Evolutionary conservation across 73 alveolate species (phyloP), one percentile per base, ranked within the genome.

Genomic region (Paramecium primaurelia): DNA sequence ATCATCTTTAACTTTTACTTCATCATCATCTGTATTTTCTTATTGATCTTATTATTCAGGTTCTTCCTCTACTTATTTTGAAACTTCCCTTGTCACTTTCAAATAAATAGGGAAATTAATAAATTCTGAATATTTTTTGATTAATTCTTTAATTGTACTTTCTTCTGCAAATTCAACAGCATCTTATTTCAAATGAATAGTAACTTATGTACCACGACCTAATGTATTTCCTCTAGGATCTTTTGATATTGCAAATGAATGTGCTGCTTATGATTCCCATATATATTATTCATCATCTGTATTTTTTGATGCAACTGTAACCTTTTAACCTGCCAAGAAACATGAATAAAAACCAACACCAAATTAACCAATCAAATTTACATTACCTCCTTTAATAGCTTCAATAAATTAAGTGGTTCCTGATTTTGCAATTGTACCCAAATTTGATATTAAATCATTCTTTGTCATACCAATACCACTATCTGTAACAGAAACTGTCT

Each of bases 301-400:
- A 95, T 96, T 93, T 96, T 99, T 99, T 42, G 99, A 96, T 92
- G 98, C 93, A 86, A 98, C 99, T 16, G 97, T 95, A 73, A 98
- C 99, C 97, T 97, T 98, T 93, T 98, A 96, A 89, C 99, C 99
- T 34, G 97, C 99, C 94, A 98, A 95, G 99, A 97, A 98, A 85
- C 99, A 93, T 59, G 99, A 96, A 97, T 99, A 99, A 98, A 99
- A 99, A 75, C 99, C 99, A 64, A 99, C 99, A 77, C 99, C 99
- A 94, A 99, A 99, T 95, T 99, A 99, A 49, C 99, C 99, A 92
- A 99, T 99, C 89, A 98, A 94, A 86, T 97, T 97, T 12, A 93
- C 94, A 71, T 96, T 97, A 6, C 95, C 96, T 28, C 97, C 97
- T 44, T 98, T 97, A 42, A 98, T 98, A 22, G 99, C 99, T 94